These are phyloP conservation scores for Solidago caesia DNA, from an alignment of 129 eudicot species.

Conservation along the genomic window DNA sequence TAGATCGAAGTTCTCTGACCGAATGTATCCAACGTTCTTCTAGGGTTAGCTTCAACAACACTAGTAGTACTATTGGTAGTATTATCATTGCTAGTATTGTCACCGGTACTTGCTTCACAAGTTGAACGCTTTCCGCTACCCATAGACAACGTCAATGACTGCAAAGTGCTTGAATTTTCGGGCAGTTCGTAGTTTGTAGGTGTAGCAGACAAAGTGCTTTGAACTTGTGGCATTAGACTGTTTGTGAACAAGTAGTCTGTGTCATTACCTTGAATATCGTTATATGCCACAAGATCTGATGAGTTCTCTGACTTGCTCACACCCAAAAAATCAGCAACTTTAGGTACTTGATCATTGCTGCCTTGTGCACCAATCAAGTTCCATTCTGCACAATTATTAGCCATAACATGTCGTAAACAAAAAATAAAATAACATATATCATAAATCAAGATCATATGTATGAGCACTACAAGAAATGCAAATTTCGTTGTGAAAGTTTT, in stretches of 20 bases:
- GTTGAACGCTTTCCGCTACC: slow-evolving; percentile 84
- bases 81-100: slow-evolving; percentile 41
- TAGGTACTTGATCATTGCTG: slow-evolving; percentile 64
- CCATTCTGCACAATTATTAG: slow-evolving; percentile 57
- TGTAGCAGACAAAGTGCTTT: slow-evolving; percentile 46
- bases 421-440: background rate
- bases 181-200: slow-evolving; percentile 49
- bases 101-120: slow-evolving; percentile 59
- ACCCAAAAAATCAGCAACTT: slow-evolving; percentile 93
- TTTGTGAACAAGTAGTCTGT: slow-evolving; percentile 60
- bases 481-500: background rate
- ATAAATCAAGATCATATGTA: background rate
- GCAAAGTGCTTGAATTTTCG: slow-evolving; percentile 71
- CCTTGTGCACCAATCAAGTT: slow-evolving; percentile 75
- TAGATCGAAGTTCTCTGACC: slow-evolving; percentile 97
- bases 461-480: background rate
- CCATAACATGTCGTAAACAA: slow-evolving; percentile 6
- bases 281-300: slow-evolving; percentile 64
- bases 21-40: slow-evolving; percentile 91
- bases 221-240: slow-evolving; percentile 48
- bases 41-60: slow-evolving; percentile 77
- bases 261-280: slow-evolving; percentile 56
- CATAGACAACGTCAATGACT: slow-evolving; percentile 88
- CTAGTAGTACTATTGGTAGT: slow-evolving; percentile 33
- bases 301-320: slow-evolving; percentile 75